Base-by-base conservation (phyloP, 1,139 yeast species). In the Geotrichum australiense region DNA sequence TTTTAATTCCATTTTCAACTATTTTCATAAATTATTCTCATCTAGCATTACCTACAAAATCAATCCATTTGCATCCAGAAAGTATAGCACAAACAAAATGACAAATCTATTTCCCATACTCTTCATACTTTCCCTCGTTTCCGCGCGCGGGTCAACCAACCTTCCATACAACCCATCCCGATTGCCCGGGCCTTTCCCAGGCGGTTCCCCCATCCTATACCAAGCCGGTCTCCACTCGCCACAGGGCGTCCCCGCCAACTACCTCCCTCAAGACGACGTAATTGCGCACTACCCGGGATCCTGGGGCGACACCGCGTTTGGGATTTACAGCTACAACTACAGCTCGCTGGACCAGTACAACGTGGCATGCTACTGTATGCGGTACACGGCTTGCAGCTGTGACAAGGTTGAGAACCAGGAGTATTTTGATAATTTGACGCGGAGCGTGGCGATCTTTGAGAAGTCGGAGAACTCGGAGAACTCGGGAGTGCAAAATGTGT, bases 341-440 rank as follows among this genome's bases (percentile, higher is more conserved):
- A 47, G 46, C 31, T 45, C 51, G 11, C 18, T 43, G 21, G 50
- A 49, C 31, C 26, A 42, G 20, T 50, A 49, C 27, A 26, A 41
- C 19, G 54, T 54, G 6, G 38, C 45, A 21, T 54, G 57, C 41
- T 51, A 49, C 32, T 54, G 57, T 40, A 50, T 47, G 25, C 33
- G 46, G 19, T 25, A 46, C 18, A 35, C 41, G 23, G 57, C 57
- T 3, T 54, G 57, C 44, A 51, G 55, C 8, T 54, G 57, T 32
- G 53, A 51, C 23, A 40, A 44, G 37, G 47, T 41, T 12, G 46
- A 46, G 19, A 39, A 40, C 11, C 39, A 42, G 7, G 41, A 47
- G 7, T 53, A 54, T 41, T 51, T 52, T 38, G 44, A 41, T 23
- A 25, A 42, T 12, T 46, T 54, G 24, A 51, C 54, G 3, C 16